phyloP scores from a whole-genome alignment of 176 grass and related monocot species.

The Thinopyrum elongatum region DNA sequence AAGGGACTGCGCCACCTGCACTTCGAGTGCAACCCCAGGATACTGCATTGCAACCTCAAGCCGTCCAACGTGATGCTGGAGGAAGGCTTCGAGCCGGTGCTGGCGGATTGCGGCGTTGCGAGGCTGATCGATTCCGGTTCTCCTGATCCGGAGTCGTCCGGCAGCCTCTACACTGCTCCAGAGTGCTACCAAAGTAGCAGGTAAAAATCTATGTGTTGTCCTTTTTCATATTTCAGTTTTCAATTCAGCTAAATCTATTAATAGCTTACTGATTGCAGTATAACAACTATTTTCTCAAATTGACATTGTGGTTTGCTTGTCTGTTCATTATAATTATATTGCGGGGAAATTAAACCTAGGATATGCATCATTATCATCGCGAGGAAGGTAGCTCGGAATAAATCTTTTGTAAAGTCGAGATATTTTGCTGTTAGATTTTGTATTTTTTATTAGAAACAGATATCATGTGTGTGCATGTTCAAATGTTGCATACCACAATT shows the following conservation, averaged over 20 bases:
- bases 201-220: conserved; percentile 28
- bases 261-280: neutral
- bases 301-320: neutral
- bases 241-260: neutral
- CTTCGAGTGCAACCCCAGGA: conserved; percentile 69
- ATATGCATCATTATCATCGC: neutral
- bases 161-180: conserved; percentile 57
- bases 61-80: conserved; percentile 85
- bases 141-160: conserved; percentile 41
- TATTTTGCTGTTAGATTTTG: neutral
- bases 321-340: neutral
- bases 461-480: neutral
- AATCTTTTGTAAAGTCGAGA: neutral
- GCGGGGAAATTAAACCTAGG: neutral
- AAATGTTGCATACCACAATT: neutral
- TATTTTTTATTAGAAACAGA: neutral
- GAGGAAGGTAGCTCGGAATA: neutral
- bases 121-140: conserved; percentile 43
- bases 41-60: conserved; percentile 82
- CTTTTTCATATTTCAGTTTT: conserved; percentile 7
- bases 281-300: neutral
- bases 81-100: conserved; percentile 64
- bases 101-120: conserved; percentile 70
- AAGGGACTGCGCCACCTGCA: conserved; percentile 83
- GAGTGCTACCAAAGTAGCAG: conserved; percentile 88